Conservation (phyloP, 2,329 filamentous ascomycete species). For the Metarhizium brunneum region DNA sequence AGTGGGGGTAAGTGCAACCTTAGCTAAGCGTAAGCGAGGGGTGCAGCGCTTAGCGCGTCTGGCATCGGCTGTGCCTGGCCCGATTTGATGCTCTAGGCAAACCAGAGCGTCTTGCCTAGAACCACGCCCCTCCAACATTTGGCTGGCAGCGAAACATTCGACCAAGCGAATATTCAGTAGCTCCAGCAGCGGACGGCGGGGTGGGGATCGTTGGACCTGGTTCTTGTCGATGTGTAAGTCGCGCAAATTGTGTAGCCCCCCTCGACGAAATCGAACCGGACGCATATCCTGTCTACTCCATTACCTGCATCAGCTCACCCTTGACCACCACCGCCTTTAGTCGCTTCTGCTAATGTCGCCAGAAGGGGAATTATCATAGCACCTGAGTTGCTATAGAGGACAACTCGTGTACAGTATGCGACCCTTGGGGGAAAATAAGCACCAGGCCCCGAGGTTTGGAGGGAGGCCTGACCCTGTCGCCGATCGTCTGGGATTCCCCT, state of each 20-base stretch:
- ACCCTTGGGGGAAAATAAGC: no score
- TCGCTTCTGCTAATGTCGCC: not conserved
- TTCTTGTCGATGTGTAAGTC: not conserved
- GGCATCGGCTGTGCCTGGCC: not conserved
- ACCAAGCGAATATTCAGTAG: not conserved
- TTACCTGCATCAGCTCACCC: not conserved
- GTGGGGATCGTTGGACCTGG: not conserved
- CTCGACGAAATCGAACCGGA: no score
- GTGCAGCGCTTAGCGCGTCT: constrained; percentile 4
- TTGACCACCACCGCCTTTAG: no score
- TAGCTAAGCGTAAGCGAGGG: constrained; percentile 1
- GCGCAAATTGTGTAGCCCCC: no score
- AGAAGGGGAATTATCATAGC: not conserved
- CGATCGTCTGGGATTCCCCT: not conserved
- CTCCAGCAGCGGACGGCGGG: not conserved
- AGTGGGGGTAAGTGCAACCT: not conserved
- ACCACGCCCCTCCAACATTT: not conserved
- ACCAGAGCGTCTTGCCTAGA: not conserved
- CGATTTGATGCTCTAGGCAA: not conserved
- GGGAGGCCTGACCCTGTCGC: not conserved
- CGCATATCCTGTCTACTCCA: not conserved
- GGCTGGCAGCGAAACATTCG: not conserved
- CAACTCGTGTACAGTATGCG: no score
- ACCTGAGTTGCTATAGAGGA: no score
- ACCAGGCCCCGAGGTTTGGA: not conserved